Conservation (phyloP, 2,329 filamentous ascomycete species). For the Huntiella moniliformis region DNA sequence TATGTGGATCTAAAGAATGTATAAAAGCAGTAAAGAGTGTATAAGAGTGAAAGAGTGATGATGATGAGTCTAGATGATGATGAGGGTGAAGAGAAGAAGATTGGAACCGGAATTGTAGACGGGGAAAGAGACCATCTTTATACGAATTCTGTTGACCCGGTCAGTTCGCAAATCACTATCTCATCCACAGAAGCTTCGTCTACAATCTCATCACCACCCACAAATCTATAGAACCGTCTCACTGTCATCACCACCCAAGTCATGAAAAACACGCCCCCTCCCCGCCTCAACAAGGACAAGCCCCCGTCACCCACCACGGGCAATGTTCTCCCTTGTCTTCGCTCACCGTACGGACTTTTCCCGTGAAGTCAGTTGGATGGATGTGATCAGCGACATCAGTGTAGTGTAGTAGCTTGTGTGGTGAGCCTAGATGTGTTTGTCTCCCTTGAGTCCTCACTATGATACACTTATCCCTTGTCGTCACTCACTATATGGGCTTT, state of each 20-base stretch:
- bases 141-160: background rate
- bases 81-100: conserved; percentile 11
- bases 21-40: background rate
- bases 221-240: background rate
- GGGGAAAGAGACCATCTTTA: conserved; percentile 6
- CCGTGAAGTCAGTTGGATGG: too few species aligned
- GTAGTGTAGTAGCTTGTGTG: too few species aligned
- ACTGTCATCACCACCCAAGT: background rate
- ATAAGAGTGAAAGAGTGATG: background rate
- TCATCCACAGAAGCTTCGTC: background rate
- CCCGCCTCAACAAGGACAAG: background rate
- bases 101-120: background rate
- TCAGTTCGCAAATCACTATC: background rate
- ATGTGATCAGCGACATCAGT: too few species aligned
- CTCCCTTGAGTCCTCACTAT: too few species aligned
- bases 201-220: background rate
- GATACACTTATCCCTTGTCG: too few species aligned
- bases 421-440: too few species aligned
- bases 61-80: conserved; percentile 7
- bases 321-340: too few species aligned
- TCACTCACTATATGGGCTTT: too few species aligned
- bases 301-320: too few species aligned
- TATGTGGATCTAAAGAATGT: background rate
- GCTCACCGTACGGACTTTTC: too few species aligned
- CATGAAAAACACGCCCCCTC: background rate